A percentile compares a stretch with the other conserved stretches of the same genome.
These are phyloP conservation scores for Galerina sulciceps DNA, from an alignment of 768 basidiomycete species.

Conservation along the genomic window DNA sequence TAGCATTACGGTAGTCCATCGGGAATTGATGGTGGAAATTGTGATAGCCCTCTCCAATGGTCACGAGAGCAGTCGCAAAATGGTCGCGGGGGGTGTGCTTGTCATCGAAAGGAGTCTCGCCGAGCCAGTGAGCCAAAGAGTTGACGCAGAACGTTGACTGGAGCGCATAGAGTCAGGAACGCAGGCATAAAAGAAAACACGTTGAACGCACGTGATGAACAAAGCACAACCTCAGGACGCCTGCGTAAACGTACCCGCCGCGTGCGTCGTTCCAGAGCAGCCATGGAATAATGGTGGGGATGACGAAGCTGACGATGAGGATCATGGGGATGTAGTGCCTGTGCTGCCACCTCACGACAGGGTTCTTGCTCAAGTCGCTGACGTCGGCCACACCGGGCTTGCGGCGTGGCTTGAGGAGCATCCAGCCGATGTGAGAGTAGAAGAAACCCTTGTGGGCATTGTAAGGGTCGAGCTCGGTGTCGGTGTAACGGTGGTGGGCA, in stretches of 20 bases:
- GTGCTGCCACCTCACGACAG: constrained; percentile 88
- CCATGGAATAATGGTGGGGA: constrained; percentile 82
- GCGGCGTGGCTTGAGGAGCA: constrained; percentile 88
- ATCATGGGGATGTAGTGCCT: constrained; percentile 75
- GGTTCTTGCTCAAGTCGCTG: constrained; percentile 81
- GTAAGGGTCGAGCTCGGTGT: constrained; percentile 96
- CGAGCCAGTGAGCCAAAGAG: constrained; percentile 96
- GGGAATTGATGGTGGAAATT: constrained; percentile 98
- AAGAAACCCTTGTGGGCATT: constrained; percentile 88
- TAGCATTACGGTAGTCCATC: constrained; percentile 96
- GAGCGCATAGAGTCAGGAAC: not conserved
- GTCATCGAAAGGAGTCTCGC: constrained; percentile 91
- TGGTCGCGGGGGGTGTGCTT: constrained; percentile 94
- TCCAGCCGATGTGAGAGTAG: constrained; percentile 91
- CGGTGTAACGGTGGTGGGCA: constrained; percentile 96
- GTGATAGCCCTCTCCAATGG: constrained; percentile 96
- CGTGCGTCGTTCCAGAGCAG: constrained; percentile 83
- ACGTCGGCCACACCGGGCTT: constrained; percentile 91
- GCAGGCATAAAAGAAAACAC: not conserved
- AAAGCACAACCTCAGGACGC: constrained; percentile 75
- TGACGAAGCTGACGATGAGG: constrained; percentile 66
- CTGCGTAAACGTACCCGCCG: constrained; percentile 89
- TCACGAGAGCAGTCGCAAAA: constrained; percentile 84
- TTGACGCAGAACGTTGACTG: constrained; percentile 97
- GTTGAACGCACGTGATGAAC: constrained; percentile 81